Evolutionary conservation across 148 eudicot species (phyloP).

Genomic region (Heliamphora exappendiculata): DNA sequence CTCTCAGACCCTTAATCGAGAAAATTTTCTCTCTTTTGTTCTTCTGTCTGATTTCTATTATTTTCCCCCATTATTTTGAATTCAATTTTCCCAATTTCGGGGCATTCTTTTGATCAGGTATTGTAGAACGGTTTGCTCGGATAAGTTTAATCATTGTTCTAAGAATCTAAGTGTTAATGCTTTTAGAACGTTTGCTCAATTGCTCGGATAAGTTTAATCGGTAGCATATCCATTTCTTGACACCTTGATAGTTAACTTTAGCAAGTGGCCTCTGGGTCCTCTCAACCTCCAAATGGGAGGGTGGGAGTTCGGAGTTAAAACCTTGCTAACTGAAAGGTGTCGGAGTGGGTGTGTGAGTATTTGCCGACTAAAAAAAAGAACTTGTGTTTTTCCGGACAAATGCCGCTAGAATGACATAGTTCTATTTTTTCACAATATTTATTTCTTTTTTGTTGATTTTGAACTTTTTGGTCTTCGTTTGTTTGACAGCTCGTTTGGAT

Average conservation of each 20-base stretch:
- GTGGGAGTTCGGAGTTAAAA: too few species aligned
- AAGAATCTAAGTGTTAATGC: too few species aligned
- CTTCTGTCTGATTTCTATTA: background rate
- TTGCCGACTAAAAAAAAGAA: too few species aligned
- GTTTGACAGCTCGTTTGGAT: too few species aligned
- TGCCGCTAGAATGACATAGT: background rate
- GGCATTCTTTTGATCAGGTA: background rate
- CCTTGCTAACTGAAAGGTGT: too few species aligned
- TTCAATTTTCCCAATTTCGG: background rate
- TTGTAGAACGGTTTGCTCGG: background rate
- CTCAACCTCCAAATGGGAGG: too few species aligned
- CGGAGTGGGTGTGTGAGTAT: too few species aligned
- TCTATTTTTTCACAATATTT: background rate
- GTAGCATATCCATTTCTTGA: background rate
- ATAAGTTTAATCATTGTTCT: background rate
- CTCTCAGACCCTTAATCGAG: background rate
- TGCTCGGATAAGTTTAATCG: background rate
- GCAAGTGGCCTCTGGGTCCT: too few species aligned
- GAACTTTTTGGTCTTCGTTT: background rate
- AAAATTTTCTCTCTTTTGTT: background rate
- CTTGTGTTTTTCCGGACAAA: background rate
- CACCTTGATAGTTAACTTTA: too few species aligned
- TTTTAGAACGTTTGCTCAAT: background rate
- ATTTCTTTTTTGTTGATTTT: background rate
- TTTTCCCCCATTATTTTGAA: background rate